These are phyloP conservation scores for Periconia sp. DNA, from an alignment of 2,329 filamentous ascomycete species.

Conservation along the genomic window DNA sequence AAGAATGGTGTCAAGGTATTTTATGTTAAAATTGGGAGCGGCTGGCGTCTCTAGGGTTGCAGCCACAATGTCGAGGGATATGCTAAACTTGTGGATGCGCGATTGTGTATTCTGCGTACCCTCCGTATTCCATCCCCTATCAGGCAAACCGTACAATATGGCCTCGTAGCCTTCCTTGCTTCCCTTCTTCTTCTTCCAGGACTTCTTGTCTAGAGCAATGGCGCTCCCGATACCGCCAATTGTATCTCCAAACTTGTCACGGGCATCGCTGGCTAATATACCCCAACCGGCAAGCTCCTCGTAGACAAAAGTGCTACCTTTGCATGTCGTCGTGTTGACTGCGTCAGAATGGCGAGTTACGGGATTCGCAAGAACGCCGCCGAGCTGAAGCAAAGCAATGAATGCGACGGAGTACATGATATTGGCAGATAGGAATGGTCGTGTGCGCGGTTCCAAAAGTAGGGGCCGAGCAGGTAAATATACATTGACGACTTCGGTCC, in stretches of 20 bases:
- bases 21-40: constrained; percentile 65
- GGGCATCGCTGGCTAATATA: constrained; percentile 61
- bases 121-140: constrained; percentile 76
- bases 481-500: neutral
- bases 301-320: constrained; percentile 69
- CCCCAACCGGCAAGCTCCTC: constrained; percentile 72
- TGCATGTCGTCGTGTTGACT: constrained; percentile 57
- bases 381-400: constrained; percentile 22
- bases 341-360: constrained; percentile 7
- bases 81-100: constrained; percentile 70
- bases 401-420: constrained; percentile 28
- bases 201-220: constrained; percentile 65
- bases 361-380: constrained; percentile 23
- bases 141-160: constrained; percentile 67
- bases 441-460: constrained; percentile 14
- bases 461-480: too few relatives aligned
- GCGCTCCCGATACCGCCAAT: constrained; percentile 71
- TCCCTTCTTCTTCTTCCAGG: constrained; percentile 63
- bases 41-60: constrained; percentile 62
- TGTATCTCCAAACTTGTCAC: constrained; percentile 73
- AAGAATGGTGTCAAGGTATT: constrained; percentile 69
- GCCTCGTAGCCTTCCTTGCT: constrained; percentile 60
- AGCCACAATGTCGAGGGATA: constrained; percentile 62
- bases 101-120: constrained; percentile 71
- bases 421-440: constrained; percentile 13